These are phyloP conservation scores for Starmera quercuum DNA, from an alignment of 805 yeast genomes.

Conservation along the genomic window DNA sequence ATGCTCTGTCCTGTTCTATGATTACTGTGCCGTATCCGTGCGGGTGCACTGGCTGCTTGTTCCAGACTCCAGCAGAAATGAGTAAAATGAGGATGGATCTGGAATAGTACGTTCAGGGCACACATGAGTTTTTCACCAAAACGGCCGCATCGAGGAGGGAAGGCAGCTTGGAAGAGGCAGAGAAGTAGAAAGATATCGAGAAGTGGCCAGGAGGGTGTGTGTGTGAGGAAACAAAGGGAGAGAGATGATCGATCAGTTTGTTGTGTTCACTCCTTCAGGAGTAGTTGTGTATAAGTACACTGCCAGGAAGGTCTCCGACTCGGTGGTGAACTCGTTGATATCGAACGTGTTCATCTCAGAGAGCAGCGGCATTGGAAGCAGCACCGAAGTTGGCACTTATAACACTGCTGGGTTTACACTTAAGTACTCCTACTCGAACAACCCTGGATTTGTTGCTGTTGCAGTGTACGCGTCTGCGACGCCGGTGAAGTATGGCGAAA, in stretches of 20 bases:
- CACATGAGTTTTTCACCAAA: too few species aligned
- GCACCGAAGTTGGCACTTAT: slow-evolving; percentile 18
- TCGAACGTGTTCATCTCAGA: slow-evolving; percentile 40
- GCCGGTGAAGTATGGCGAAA: slow-evolving; percentile 26
- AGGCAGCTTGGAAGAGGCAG: too few species aligned
- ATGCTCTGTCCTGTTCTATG: too few species aligned
- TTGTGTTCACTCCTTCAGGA: slow-evolving; percentile 46
- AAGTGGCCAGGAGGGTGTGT: too few species aligned
- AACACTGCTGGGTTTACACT: slow-evolving; percentile 35
- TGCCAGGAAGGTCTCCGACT: slow-evolving; percentile 29
- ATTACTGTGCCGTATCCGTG: too few species aligned
- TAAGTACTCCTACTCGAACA: slow-evolving; percentile 34
- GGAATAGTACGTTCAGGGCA: too few species aligned
- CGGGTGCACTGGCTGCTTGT: too few species aligned
- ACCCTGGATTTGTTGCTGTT: slow-evolving; percentile 34
- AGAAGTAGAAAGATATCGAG: too few species aligned
- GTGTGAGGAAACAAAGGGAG: neutral
- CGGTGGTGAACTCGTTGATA: slow-evolving; percentile 39
- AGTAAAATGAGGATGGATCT: too few species aligned
- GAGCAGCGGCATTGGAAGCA: slow-evolving; percentile 15
- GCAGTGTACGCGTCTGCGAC: slow-evolving; percentile 33
- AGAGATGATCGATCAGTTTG: slow-evolving; percentile 41
- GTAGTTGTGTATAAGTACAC: slow-evolving; percentile 41
- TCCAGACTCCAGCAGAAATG: too few species aligned
- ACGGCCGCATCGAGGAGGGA: too few species aligned